Evolutionary conservation across 495 filamentous ascomycete genomes (phyloP), one percentile per base, ranked within the genome.

Genomic region (Penicillium paxilli): DNA sequence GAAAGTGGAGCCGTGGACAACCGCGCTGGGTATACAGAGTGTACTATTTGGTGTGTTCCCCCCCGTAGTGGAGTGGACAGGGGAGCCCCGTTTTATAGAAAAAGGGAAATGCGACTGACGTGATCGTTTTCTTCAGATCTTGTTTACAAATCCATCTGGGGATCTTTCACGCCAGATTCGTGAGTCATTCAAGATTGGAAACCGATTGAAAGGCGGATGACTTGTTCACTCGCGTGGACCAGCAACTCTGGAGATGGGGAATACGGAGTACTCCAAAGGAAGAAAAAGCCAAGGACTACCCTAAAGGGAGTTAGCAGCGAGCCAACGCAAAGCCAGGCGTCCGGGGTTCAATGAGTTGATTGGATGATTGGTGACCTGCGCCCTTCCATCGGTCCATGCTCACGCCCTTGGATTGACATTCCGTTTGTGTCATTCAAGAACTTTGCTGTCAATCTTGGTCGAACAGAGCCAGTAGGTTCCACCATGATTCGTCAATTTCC

Each of bases 351-450:
- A 26, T 10, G 19, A 30, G 44, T 17, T 4, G 20, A 44, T 21
- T 63, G 59, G 52, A 35, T 4, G 20, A 44, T 21, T 63, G 56
- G 52, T 59, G 57, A 56, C 48, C 23, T 10, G 33, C 38, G 37
- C 52, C 37, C 22, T 28, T 47, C 33, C 44, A 41, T 49, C 38
- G 52, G 47, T 28, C 41, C 53, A 49, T 55, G 55, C 49, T 44
- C 52, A 38, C 64, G 64, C 64, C 64, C 64, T 67, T 64, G 58
- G 53, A 58, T 64, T 60, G 61, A 64, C 64, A 67, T 67, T 64
- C 61, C 54, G 30, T 26, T 60, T 49, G 17, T 37, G 44, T 35
- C 46, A 40, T 50, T 37, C 20, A 45, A 42, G 21, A 14, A 24
- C 40, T 9, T 23, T 21, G 40, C 19, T 20, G 21, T 22, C 21